Evolutionary conservation across 192 early-diverging fungal species (phyloP).

Genomic region (Entophlyctis luteolus): DNA sequence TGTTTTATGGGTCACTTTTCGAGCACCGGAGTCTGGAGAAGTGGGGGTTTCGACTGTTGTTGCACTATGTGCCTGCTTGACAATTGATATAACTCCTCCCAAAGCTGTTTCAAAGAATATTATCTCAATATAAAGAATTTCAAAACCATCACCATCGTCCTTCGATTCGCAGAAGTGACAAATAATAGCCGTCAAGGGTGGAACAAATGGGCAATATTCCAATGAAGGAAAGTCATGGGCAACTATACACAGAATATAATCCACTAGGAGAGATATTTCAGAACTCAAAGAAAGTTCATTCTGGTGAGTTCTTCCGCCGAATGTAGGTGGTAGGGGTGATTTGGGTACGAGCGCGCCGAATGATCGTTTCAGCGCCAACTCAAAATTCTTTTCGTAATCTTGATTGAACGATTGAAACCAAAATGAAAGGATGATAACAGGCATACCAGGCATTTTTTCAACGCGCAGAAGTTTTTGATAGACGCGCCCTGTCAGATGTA

Average conservation of each 20-base stretch:
- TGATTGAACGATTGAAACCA: not conserved
- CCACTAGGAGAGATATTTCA: slow-evolving; percentile 17
- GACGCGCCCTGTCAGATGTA: slow-evolving; percentile 22
- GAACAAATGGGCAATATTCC: slow-evolving; percentile 44
- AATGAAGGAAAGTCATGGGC: slow-evolving; percentile 44
- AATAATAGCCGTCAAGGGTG: slow-evolving; percentile 30
- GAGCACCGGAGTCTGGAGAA: not conserved
- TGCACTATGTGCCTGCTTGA: slow-evolving; percentile 36
- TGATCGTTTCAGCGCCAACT: slow-evolving; percentile 30
- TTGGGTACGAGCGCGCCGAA: slow-evolving; percentile 36
- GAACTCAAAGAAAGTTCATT: slow-evolving; percentile 20
- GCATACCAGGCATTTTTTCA: slow-evolving; percentile 37
- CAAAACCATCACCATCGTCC: slow-evolving; percentile 24
- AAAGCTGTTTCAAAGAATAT: slow-evolving; percentile 2
- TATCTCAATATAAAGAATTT: not conserved
- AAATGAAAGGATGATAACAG: not conserved
- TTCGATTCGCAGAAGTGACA: slow-evolving; percentile 36
- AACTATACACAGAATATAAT: slow-evolving; percentile 43
- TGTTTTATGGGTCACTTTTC: not conserved
- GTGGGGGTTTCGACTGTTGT: not conserved
- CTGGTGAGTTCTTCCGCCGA: slow-evolving; percentile 36
- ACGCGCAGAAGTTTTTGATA: slow-evolving; percentile 39
- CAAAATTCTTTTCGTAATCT: slow-evolving; percentile 47
- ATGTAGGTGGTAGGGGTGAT: slow-evolving; percentile 36
- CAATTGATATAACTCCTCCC: slow-evolving; percentile 34